phyloP scores from a whole-genome alignment of 2,329 filamentous ascomycete species.

The Colletotrichum sp. region DNA sequence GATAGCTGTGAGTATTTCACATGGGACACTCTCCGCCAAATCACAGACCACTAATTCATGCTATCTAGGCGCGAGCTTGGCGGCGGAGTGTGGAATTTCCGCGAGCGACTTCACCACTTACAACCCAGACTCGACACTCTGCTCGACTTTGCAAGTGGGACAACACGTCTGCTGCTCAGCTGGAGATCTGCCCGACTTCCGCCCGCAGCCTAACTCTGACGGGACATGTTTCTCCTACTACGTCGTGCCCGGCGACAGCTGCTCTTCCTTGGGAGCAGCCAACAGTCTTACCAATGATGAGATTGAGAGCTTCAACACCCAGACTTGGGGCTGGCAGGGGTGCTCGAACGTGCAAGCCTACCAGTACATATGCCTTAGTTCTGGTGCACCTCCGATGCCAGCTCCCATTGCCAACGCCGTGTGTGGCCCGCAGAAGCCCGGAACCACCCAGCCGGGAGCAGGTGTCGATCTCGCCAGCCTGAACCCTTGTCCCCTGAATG shows the following conservation, averaged over 20 bases:
- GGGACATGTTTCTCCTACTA: neutral
- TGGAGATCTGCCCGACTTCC: neutral
- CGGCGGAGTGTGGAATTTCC: too few relatives aligned
- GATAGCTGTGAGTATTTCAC: too few relatives aligned
- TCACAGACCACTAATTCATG: too few relatives aligned
- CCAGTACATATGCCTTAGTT: slow-evolving; percentile 25
- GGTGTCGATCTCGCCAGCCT: slow-evolving; percentile 6
- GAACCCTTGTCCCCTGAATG: slow-evolving; percentile 33
- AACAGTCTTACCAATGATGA: neutral
- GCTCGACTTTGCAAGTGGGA: too few relatives aligned
- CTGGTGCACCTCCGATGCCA: slow-evolving; percentile 26
- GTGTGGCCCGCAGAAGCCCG: slow-evolving; percentile 25
- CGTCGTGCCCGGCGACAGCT: neutral
- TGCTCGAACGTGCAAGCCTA: slow-evolving; percentile 20
- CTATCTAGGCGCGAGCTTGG: too few relatives aligned
- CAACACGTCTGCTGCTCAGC: neutral
- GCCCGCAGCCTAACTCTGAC: neutral
- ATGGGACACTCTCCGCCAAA: too few relatives aligned
- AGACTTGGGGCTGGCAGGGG: slow-evolving; percentile 28
- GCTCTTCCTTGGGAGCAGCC: neutral
- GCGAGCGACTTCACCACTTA: too few relatives aligned
- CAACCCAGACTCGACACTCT: too few relatives aligned
- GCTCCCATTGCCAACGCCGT: slow-evolving; percentile 18
- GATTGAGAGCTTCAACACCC: neutral
- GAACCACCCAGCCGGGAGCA: neutral